phyloP scores from a whole-genome alignment of 768 basidiomycete genomes.

The Mycena epipterygia region DNA sequence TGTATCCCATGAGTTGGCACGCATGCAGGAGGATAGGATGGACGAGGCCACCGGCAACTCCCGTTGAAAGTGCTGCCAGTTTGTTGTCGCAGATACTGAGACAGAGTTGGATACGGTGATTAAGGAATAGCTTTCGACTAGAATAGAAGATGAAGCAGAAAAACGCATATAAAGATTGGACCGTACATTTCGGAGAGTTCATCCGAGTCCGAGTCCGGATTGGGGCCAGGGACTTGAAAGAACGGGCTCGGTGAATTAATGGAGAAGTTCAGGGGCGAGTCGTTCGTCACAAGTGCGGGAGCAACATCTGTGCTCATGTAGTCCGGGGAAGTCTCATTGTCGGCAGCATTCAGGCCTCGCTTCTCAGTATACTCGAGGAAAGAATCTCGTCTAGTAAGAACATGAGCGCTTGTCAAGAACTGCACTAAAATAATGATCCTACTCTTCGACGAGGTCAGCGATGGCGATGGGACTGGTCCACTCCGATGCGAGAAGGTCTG shows the following conservation, averaged over 20 bases:
- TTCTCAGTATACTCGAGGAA: slow-evolving; percentile 11
- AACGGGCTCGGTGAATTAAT: background rate
- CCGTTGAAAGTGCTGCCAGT: background rate
- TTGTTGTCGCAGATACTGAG: background rate
- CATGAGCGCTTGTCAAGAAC: background rate
- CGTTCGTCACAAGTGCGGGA: background rate
- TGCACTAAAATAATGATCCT: background rate
- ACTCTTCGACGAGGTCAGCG: background rate
- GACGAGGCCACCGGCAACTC: background rate
- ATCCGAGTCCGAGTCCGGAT: background rate
- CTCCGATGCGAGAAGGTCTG: background rate
- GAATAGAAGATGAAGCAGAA: too few species aligned
- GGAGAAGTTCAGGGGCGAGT: background rate
- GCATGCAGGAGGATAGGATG: slow-evolving; percentile 17
- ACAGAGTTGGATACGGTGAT: slow-evolving; percentile 8
- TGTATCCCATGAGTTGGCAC: slow-evolving; percentile 14
- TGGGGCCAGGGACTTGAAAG: background rate
- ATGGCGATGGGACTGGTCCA: background rate
- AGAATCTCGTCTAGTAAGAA: background rate
- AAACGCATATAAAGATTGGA: background rate
- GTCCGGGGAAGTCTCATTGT: background rate
- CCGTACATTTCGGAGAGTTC: slow-evolving; percentile 15
- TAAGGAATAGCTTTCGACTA: slow-evolving; percentile 21
- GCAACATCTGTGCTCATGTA: background rate
- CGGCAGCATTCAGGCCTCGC: background rate